Base-by-base conservation (phyloP, 2,329 filamentous ascomycete genomes). In the Lojkania enalia region DNA sequence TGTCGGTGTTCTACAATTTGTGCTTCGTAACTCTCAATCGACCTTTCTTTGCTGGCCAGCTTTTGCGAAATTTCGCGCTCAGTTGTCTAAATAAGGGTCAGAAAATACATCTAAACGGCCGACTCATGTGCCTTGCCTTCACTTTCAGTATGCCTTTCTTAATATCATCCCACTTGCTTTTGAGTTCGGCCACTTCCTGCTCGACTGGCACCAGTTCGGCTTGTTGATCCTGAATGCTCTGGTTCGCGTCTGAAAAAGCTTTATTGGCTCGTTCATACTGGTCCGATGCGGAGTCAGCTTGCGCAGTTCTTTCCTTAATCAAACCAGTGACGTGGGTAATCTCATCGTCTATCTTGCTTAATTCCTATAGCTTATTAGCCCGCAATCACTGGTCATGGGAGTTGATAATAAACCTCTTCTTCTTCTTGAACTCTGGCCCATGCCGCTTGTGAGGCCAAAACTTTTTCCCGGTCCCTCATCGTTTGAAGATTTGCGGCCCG, bases 391-490 rank as follows among this genome's bases (percentile, higher is more conserved):
- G 14, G 3, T 12, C 14, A 29, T 12, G 18, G 23, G 20, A 5
- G 11, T 20, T 7, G n/a, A 27, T 14, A 29, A 40, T 42, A 3
- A 19, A 54, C 57, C 25, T 68, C 72, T 68, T 97, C 92, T 66
- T 88, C 79, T 44, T 89, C 84, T 37, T 84, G 81, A 1, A 97
- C 90, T 61, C 95, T 88, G 18, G 84, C 81, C 94, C 94, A 99
- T n/a, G 87, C 85, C 51, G 89, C 75, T 71, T 95, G 86, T 14
- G 80, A 77, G 32, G 77, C 73, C 33, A 87, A 75, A 18, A 81
- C 75, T 23, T 76, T 76, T 35, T 83, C 77, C 46, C 82, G 82
- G 15, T 77, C 74, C 25, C 83, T 79, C 56, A 95, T 77, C 12
- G 77, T 77, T 35, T 85, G 76, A 42, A 88, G 85, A 49, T 84